Evolutionary conservation across 1,284 basidiomycete species (phyloP).

Genomic region (Pyrrhoderma noxium): DNA sequence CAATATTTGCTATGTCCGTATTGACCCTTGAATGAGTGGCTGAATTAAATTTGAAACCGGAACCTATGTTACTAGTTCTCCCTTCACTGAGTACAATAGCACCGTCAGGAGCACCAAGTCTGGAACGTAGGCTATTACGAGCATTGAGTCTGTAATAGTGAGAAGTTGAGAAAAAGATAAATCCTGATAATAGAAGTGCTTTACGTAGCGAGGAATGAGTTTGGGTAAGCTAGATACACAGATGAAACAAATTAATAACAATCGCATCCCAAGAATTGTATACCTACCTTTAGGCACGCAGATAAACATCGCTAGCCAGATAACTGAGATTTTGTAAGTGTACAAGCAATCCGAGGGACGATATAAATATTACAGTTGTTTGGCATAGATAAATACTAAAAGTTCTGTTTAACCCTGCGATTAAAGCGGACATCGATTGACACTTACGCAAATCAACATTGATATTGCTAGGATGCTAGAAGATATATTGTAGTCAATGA

Average conservation of each 20-base stretch:
- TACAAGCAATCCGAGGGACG: neutral
- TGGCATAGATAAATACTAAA: constrained; percentile 1
- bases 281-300: constrained; percentile 1
- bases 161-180: neutral
- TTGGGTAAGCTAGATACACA: neutral
- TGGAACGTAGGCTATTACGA: neutral
- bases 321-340: neutral
- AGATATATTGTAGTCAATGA: neutral
- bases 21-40: neutral
- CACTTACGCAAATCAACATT: constrained; percentile 10
- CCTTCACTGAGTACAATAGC: neutral
- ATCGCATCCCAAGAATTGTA: neutral
- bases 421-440: neutral
- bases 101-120: neutral
- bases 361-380: neutral
- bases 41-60: neutral
- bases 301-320: constrained; percentile 1
- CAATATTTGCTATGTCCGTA: neutral
- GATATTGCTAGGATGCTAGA: neutral
- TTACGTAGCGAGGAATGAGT: constrained; percentile 4
- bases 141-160: neutral
- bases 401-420: neutral
- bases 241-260: neutral
- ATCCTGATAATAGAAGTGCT: neutral
- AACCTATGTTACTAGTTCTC: no score